These are phyloP conservation scores for Penicillium tannophilum DNA, from an alignment of 495 filamentous ascomycete species.

Conservation along the genomic window DNA sequence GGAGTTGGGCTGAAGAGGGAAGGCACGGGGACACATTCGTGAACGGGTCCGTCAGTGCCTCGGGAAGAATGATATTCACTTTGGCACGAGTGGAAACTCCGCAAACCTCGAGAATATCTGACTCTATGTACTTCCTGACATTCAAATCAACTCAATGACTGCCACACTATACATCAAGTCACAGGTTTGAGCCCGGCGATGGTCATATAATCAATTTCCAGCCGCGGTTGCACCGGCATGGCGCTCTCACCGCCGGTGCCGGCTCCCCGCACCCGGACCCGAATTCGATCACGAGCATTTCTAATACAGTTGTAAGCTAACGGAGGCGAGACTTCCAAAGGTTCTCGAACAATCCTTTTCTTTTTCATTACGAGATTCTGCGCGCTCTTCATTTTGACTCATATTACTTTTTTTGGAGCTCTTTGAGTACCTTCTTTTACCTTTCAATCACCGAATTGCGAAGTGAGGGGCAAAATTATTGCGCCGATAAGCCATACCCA, in stretches of 20 bases:
- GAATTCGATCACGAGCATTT: slow-evolving; percentile 30
- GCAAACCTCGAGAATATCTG: no score
- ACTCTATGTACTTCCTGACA: background rate
- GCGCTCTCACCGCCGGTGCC: slow-evolving; percentile 9
- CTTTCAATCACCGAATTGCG: slow-evolving; percentile 8
- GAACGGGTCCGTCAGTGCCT: no score
- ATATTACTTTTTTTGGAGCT: background rate
- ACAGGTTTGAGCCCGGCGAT: background rate
- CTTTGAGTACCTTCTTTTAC: background rate
- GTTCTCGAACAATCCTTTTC: slow-evolving; percentile 16
- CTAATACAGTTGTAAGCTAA: slow-evolving; percentile 33
- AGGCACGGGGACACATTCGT: no score
- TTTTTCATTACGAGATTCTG: background rate
- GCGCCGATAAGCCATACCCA: slow-evolving; percentile 8
- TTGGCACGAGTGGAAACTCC: no score
- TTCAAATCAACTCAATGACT: background rate
- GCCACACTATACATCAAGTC: no score
- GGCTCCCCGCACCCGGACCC: slow-evolving; percentile 26
- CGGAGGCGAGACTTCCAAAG: slow-evolving; percentile 3
- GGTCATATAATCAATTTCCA: background rate
- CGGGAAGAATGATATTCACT: background rate
- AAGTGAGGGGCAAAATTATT: slow-evolving; percentile 28
- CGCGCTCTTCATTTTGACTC: background rate
- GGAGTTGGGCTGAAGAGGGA: no score
- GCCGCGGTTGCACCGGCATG: background rate